Evolutionary conservation across 2,329 filamentous ascomycete species (phyloP), one percentile per base, ranked within the genome.

Genomic region (Cucurbitaria berberidis): DNA sequence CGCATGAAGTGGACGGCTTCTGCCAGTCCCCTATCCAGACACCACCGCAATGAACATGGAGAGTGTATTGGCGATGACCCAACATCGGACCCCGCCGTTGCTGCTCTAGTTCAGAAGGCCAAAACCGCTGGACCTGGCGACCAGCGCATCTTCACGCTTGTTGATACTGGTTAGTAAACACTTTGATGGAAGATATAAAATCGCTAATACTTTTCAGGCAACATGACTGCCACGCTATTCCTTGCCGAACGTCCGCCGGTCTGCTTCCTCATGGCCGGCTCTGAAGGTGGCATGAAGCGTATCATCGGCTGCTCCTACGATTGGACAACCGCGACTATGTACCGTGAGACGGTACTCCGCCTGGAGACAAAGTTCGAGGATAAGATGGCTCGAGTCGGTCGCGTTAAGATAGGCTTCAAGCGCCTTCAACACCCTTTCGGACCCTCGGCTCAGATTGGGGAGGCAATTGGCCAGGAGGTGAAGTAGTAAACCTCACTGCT

Each of bases 251-350:
- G 74, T 0, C 78, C 78, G 1, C 80, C 80, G 0, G 67, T 76
- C 1, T 76, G 72, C 29, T 71, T 80, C 46, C 59, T 82, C 8
- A 57, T 80, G n/a, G 76, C 73, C n/a, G 79, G 76, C 7, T 61
- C 63, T 1, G 80, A 81, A 53, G 77, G 76, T 5, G 78, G 78
- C 2, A 77, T 80, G 76, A 77, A 80, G 51, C 70, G 80, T 7
- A 76, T 76, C 3, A 60, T 81, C 5, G 64, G 77, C 15, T 80
- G 78, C 56, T 80, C 76, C 0, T 81, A 80, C 48, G 77, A 81
- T 54, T 77, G 74, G 74, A 73, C 68, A 0, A 75, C 70, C 1
- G 62, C 67, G 2, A 79, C 76, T 0, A 61, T 80, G 43, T 77
- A 76, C 44, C 66, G 76, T 0, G 79, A 81, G 60, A 78, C 75